Conservation (phyloP, 169 alveolate genomes). For the Plasmodium malariae region DNA sequence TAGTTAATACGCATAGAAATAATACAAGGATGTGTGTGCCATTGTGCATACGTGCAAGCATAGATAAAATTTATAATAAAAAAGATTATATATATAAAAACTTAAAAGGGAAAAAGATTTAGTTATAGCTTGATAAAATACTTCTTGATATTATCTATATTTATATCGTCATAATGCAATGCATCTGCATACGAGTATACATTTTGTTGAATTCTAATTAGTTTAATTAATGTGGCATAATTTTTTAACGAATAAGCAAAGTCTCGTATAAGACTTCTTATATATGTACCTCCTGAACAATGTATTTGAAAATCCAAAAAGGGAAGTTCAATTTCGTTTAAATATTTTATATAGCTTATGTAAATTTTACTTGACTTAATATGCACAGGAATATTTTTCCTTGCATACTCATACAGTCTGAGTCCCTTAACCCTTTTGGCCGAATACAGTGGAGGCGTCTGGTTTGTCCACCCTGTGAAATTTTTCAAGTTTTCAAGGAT, state of each 20-base stretch:
- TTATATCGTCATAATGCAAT: slow-evolving; percentile 60
- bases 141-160: slow-evolving; percentile 18
- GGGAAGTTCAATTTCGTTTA: slow-evolving; percentile 76
- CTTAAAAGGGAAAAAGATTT: neutral
- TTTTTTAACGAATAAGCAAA: slow-evolving; percentile 79
- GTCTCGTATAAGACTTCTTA: slow-evolving; percentile 83
- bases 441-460: slow-evolving; percentile 16
- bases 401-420: slow-evolving; percentile 80
- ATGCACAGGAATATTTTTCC: slow-evolving; percentile 76
- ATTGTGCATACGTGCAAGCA: neutral
- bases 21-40: neutral
- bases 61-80: neutral
- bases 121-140: slow-evolving; percentile 41
- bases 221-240: slow-evolving; percentile 78
- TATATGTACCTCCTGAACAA: slow-evolving; percentile 86
- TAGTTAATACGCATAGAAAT: too few species aligned
- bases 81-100: neutral
- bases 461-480: slow-evolving; percentile 24
- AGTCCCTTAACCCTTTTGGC: slow-evolving; percentile 82
- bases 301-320: slow-evolving; percentile 76
- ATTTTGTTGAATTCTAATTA: slow-evolving; percentile 54
- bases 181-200: slow-evolving; percentile 9
- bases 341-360: neutral
- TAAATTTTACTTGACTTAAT: slow-evolving; percentile 40
- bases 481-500: neutral